A percentile compares a stretch with the other conserved stretches of the same genome.
phyloP scores from a whole-genome alignment of 495 filamentous ascomycete genomes.

The Trichoderma asperelloides region DNA sequence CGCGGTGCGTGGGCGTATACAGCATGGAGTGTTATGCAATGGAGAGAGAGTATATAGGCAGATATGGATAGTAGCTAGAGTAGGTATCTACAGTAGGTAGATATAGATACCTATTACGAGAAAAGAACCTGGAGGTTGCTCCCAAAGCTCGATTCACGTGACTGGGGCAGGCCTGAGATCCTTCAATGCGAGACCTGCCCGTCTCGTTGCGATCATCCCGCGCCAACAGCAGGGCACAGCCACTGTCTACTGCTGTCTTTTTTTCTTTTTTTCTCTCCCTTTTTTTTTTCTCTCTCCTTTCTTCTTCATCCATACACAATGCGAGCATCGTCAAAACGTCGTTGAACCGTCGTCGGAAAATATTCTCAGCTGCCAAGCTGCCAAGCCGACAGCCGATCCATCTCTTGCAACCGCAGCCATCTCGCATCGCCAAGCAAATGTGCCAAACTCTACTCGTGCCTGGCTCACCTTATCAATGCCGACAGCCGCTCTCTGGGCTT shows the following conservation, averaged over 20 bases:
- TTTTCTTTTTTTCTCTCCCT: not conserved
- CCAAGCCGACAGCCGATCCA: conserved; percentile 5
- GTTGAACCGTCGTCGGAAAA: not conserved
- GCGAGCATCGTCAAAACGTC: not conserved
- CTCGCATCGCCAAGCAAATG: not conserved
- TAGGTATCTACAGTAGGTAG: too few relatives aligned
- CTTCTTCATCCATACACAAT: not conserved
- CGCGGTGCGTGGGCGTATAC: not conserved
- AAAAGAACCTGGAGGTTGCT: too few relatives aligned
- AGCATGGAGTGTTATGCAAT: too few relatives aligned
- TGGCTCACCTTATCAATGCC: not conserved
- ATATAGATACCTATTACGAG: too few relatives aligned
- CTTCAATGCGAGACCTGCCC: too few relatives aligned
- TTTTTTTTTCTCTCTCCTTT: not conserved
- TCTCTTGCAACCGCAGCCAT: not conserved
- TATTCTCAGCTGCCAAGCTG: not conserved
- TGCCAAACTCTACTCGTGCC: not conserved
- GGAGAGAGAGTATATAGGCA: too few relatives aligned
- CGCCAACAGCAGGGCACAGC: too few relatives aligned
- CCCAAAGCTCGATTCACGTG: too few relatives aligned
- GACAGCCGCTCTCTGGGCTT: not conserved
- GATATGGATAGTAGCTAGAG: too few relatives aligned
- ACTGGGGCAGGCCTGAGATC: too few relatives aligned
- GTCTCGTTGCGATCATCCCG: too few relatives aligned
- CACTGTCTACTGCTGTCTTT: not conserved